Base-by-base conservation (phyloP, 768 basidiomycete genomes). In the Kwoniella mangroviensis region DNA sequence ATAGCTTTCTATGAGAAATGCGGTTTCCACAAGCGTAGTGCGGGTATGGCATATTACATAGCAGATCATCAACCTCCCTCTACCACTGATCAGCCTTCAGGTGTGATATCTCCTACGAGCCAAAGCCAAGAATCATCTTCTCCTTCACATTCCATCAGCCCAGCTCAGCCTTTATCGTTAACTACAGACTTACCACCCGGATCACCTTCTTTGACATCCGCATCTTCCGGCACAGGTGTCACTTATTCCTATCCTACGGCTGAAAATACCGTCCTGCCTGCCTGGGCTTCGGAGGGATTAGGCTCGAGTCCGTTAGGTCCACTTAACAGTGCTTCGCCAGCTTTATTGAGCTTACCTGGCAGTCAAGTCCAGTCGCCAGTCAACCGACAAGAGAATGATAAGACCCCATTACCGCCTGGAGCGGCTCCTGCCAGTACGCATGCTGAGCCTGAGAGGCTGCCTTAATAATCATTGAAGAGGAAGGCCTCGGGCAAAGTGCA, bases 1-100 rank as follows among this genome's bases (percentile, higher is more conserved):
- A 12, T 26, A 97, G 94, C 92, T 13, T 98, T 98, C 85, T 98
- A 98, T 83, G 86, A 93, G 83, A 98, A 98, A 84, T 98, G 96
- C 81, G 96, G 68, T 15, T 69, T 69, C 54, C 59, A 63, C 62
- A 69, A 64, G 43, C 53, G 68, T 41, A 62, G 59, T 26, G 68
- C 43, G 1, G 68, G 68, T 41, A 69, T 69, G 96, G 22, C 97
- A 85, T 72, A 80, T 62, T 13, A 58, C 55, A 28, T 58, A 34
- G 51, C 59, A 34, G 41, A 57, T 67, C 57, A 54, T 54, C 45
- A 34, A 51, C 52, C 54, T 42, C 58, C 21, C 4, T n/a, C 34
- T 15, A 4, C 19, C 13, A 5, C 56, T 17, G 28, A 58, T 17
- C 21, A 24, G 19, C 19, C 15, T 34, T 10, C 52, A 22, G 12